Evolutionary conservation across 129 eudicot genomes (phyloP).

Genomic region (Solidago caesia): DNA sequence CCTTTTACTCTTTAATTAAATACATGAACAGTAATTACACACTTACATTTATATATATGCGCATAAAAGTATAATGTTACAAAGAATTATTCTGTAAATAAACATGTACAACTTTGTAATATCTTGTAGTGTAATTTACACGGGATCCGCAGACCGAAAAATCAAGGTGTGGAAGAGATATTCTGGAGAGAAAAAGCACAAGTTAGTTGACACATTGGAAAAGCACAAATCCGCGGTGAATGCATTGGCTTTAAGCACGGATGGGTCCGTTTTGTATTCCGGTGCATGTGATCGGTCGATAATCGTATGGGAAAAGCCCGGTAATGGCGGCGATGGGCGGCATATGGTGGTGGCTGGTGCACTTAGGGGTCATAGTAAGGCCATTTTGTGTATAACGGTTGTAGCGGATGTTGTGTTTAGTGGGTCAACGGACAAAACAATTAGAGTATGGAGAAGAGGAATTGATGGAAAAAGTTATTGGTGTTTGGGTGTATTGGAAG

Average conservation of each 20-base stretch:
- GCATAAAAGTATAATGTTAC: background rate
- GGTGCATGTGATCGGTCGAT: slow-evolving; percentile 94
- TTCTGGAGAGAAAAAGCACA: slow-evolving; percentile 41
- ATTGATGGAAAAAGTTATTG: slow-evolving; percentile 40
- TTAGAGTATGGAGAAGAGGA: slow-evolving; percentile 77
- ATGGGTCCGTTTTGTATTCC: slow-evolving; percentile 66
- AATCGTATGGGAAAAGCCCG: slow-evolving; percentile 72
- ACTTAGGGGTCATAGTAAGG: slow-evolving; percentile 75
- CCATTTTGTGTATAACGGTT: slow-evolving; percentile 72
- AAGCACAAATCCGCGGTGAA: slow-evolving; percentile 83
- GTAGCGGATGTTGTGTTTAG: slow-evolving; percentile 73
- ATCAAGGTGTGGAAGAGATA: slow-evolving; percentile 65
- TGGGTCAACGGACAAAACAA: slow-evolving; percentile 87
- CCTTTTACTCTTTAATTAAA: too few species aligned
- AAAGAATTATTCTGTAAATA: background rate
- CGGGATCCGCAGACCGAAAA: slow-evolving; percentile 82
- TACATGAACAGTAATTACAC: too few species aligned
- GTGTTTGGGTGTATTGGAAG: slow-evolving; percentile 84
- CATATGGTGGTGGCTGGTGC: slow-evolving; percentile 78
- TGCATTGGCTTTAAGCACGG: slow-evolving; percentile 67
- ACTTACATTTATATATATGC: background rate
- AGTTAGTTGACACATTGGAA: slow-evolving; percentile 47
- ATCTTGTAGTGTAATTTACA: slow-evolving; percentile 38
- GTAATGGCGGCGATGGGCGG: slow-evolving; percentile 26
- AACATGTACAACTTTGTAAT: background rate